Conservation (phyloP, 768 basidiomycete species). For the Tricholoma bakamatsutake region DNA sequence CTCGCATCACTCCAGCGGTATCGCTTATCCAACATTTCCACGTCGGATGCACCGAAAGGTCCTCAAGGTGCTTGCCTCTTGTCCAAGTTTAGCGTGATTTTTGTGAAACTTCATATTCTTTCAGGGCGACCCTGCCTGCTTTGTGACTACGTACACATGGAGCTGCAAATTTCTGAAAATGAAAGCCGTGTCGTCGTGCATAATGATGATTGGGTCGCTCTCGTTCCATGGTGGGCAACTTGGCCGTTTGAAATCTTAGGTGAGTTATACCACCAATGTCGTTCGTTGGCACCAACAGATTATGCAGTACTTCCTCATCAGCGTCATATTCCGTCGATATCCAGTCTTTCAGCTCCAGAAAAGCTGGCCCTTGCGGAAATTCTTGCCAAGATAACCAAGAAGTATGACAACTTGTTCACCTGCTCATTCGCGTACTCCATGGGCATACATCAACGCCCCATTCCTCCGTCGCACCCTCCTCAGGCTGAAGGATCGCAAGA, state of each 20-base stretch:
- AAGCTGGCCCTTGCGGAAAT: slow-evolving; percentile 58
- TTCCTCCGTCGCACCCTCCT: slow-evolving; percentile 32
- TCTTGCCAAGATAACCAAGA: slow-evolving; percentile 56
- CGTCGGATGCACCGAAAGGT: slow-evolving; percentile 48
- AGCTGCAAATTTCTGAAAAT: slow-evolving; percentile 37
- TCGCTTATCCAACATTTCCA: slow-evolving; percentile 26
- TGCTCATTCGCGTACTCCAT: slow-evolving; percentile 93
- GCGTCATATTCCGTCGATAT: slow-evolving; percentile 72
- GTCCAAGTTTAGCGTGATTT: not conserved
- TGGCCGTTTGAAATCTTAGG: slow-evolving; percentile 89
- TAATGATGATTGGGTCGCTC: slow-evolving; percentile 73
- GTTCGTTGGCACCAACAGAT: slow-evolving; percentile 3
- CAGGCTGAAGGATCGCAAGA: slow-evolving; percentile 11
- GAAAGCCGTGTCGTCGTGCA: slow-evolving; percentile 60
- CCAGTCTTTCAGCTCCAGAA: slow-evolving; percentile 56
- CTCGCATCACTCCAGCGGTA: slow-evolving; percentile 51
- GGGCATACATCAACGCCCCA: slow-evolving; percentile 86
- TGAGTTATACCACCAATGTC: slow-evolving; percentile 22
- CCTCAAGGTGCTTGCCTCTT: slow-evolving; percentile 30
- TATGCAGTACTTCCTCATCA: slow-evolving; percentile 64
- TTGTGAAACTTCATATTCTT: not conserved
- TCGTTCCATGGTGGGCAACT: slow-evolving; percentile 94
- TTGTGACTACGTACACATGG: slow-evolving; percentile 73
- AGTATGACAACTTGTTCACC: slow-evolving; percentile 75
- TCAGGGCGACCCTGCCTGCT: slow-evolving; percentile 61